Evolutionary conservation across 1,284 basidiomycete genomes (phyloP).

Genomic region (Ustilago crameri): DNA sequence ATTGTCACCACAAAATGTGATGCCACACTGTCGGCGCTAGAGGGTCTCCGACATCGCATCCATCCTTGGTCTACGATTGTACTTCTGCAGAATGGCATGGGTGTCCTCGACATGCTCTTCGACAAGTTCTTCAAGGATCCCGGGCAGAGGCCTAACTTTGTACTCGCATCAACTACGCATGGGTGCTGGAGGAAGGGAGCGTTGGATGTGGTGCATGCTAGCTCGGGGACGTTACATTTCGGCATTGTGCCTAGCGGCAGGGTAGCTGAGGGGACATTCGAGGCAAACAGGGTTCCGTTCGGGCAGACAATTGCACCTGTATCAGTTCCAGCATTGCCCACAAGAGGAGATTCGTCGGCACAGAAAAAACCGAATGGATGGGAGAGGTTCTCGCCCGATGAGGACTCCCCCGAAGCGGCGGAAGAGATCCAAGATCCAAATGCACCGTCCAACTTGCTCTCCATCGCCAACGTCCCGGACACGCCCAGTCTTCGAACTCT

Average conservation of each 20-base stretch:
- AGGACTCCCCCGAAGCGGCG: conserved; percentile 1
- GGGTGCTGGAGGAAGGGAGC: conserved; percentile 73
- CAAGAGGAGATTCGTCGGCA: background rate
- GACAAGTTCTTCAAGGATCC: conserved; percentile 79
- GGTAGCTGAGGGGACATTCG: conserved; percentile 22
- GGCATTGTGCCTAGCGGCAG: conserved; percentile 78
- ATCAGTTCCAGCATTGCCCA: conserved; percentile 1
- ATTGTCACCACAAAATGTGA: conserved; percentile 85
- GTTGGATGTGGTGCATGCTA: conserved; percentile 79
- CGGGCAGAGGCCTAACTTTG: conserved; percentile 80
- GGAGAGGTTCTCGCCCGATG: conserved; percentile 35
- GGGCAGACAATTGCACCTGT: conserved; percentile 26
- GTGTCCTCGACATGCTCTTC: conserved; percentile 83
- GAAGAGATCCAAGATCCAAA: conserved; percentile 17
- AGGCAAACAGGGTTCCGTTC: conserved; percentile 19
- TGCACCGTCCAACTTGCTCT: conserved; percentile 35
- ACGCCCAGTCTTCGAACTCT: conserved; percentile 44
- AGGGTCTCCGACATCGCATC: conserved; percentile 76
- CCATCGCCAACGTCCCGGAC: conserved; percentile 53
- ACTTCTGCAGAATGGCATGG: conserved; percentile 90
- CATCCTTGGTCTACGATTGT: conserved; percentile 81
- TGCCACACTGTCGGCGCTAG: conserved; percentile 75
- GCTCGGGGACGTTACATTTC: conserved; percentile 79
- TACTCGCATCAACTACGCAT: conserved; percentile 85
- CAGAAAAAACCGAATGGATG: conserved; percentile 21